A percentile compares a stretch with the other conserved stretches of the same genome.
These are phyloP conservation scores for Oemleria cerasiformis DNA, from an alignment of 306 rosid genomes.

Conservation along the genomic window DNA sequence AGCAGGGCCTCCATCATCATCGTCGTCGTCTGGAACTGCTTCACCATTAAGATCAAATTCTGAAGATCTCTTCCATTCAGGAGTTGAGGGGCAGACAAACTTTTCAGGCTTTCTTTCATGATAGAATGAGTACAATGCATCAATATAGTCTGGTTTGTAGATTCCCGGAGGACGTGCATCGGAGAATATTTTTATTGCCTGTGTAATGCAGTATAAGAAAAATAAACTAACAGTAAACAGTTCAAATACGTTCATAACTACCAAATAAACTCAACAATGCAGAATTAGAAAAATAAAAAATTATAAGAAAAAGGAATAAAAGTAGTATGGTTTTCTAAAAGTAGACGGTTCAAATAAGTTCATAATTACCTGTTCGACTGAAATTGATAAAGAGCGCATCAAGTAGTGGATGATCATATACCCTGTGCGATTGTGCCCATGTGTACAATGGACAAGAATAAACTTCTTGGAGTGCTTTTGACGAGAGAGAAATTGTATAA, in stretches of 20 bases:
- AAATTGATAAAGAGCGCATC: slow-evolving; percentile 69
- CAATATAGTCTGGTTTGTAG: slow-evolving; percentile 91
- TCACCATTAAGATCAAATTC: slow-evolving; percentile 98
- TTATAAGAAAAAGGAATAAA: slow-evolving; percentile 4
- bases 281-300: slow-evolving; percentile 17
- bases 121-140: slow-evolving; percentile 79
- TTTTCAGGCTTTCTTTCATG: slow-evolving; percentile 86
- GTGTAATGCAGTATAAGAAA: slow-evolving; percentile 20
- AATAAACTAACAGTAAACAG: background rate
- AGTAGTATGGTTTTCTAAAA: background rate
- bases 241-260: no score
- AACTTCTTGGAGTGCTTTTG: slow-evolving; percentile 84
- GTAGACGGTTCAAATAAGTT: slow-evolving; percentile 12
- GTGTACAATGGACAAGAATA: slow-evolving; percentile 98
- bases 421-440: slow-evolving; percentile 99
- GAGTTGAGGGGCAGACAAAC: slow-evolving; percentile 86
- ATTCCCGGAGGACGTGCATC: slow-evolving; percentile 98
- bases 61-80: slow-evolving; percentile 97
- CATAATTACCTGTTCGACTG: slow-evolving; percentile 77
- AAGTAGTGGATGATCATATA: slow-evolving; percentile 91
- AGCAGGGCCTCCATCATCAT: slow-evolving; percentile 73
- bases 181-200: slow-evolving; percentile 82
- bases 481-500: slow-evolving; percentile 69
- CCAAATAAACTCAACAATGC: background rate
- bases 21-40: slow-evolving; percentile 85